Percentiles rank a stretch among this genome's conserved stretches.
phyloP scores from a whole-genome alignment of 2,329 filamentous ascomycete species.

The Pseudopithomyces chartarum region DNA sequence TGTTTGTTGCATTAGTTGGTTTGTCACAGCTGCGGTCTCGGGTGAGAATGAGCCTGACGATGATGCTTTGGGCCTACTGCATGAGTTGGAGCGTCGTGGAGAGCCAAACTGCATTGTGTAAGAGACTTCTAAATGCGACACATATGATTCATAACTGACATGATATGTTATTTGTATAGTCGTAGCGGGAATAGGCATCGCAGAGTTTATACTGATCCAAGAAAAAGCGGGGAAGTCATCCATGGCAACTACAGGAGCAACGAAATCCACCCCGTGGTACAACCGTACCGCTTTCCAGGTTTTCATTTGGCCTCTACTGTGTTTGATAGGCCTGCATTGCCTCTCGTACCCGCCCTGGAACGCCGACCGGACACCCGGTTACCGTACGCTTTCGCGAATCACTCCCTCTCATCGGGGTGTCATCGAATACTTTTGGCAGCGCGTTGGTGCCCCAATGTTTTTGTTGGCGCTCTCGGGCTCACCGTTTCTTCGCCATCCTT shows the following conservation, averaged over 20 bases:
- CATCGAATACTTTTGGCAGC: constrained; percentile 63
- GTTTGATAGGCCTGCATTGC: constrained; percentile 57
- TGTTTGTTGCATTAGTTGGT: constrained; percentile 26
- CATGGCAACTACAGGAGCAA: neutral
- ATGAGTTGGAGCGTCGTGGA: constrained; percentile 11
- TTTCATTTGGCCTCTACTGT: constrained; percentile 29
- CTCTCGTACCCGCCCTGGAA: constrained; percentile 54
- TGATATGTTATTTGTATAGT: too few relatives aligned
- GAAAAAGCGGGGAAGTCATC: constrained; percentile 9
- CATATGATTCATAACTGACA: too few relatives aligned
- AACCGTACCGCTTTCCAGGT: neutral
- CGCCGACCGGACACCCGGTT: constrained; percentile 56
- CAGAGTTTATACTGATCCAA: constrained; percentile 24
- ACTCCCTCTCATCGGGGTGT: constrained; percentile 58
- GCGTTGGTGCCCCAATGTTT: constrained; percentile 53
- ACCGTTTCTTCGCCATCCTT: constrained; percentile 40
- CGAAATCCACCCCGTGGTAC: neutral
- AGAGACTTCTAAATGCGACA: too few relatives aligned
- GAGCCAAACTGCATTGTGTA: constrained; percentile 27
- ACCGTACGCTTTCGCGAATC: constrained; percentile 53
- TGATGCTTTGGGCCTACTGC: constrained; percentile 22
- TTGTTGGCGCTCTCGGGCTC: constrained; percentile 21
- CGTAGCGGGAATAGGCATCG: constrained; percentile 25
- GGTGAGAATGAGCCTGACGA: constrained; percentile 15
- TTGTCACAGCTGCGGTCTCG: constrained; percentile 17